Percentiles rank a stretch among this genome's conserved stretches.
phyloP scores from a whole-genome alignment of 495 filamentous ascomycete species.

The Cercophora sp. region DNA sequence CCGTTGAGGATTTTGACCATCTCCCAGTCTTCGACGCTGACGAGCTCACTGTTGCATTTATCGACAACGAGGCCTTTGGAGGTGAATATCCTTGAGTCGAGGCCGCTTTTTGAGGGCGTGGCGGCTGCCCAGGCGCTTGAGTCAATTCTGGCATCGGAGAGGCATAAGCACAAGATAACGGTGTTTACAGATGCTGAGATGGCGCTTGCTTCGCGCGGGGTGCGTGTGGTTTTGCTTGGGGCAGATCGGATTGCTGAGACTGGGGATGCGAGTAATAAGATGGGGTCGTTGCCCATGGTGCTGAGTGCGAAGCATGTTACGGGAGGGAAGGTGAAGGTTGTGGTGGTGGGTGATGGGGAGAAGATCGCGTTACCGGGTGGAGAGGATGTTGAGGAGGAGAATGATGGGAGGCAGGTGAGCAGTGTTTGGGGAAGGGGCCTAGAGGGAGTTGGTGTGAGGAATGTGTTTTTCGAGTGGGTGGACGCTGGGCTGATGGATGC shows the following conservation, averaged over 20 bases:
- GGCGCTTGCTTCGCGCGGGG: constrained; percentile 43
- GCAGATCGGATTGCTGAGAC: constrained; percentile 56
- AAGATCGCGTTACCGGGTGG: constrained; percentile 52
- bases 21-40: constrained; percentile 60
- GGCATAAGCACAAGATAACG: constrained; percentile 31
- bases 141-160: constrained; percentile 9
- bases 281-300: constrained; percentile 55
- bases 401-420: constrained; percentile 44
- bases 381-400: constrained; percentile 43
- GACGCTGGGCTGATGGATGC: constrained; percentile 48
- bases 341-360: constrained; percentile 55
- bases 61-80: constrained; percentile 35
- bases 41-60: constrained; percentile 24
- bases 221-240: constrained; percentile 57
- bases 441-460: constrained; percentile 43
- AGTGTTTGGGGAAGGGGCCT: constrained; percentile 40
- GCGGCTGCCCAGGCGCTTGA: constrained; percentile 38
- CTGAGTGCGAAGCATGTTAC: constrained; percentile 45
- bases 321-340: constrained; percentile 32
- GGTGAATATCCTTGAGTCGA: constrained; percentile 59
- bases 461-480: constrained; percentile 67
- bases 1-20: constrained; percentile 54
- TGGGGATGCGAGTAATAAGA: constrained; percentile 63
- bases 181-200: constrained; percentile 61
- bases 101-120: constrained; percentile 63